Evolutionary conservation across 805 yeast genomes (phyloP), one percentile per base, ranked within the genome.

Genomic region (Candida boidinii): DNA sequence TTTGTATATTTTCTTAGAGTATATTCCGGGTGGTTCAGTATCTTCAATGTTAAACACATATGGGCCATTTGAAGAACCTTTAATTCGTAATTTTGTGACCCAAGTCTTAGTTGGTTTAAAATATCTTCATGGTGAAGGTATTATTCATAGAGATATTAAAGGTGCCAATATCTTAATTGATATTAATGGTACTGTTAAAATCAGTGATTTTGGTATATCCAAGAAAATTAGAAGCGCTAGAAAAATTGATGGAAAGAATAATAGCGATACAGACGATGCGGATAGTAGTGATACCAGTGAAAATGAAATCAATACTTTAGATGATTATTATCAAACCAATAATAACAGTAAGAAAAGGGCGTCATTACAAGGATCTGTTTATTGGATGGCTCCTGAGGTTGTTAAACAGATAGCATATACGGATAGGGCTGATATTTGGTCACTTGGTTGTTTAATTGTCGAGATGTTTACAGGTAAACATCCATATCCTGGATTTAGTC

Each of bases 341-440:
- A n/a, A n/a, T n/a, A n/a, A n/a, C n/a, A n/a, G n/a, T n/a, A 56
- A 57, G 28, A 73, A 72, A 42, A 70, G 96, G 28, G 88, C 84
- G 2, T 86, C 95, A 0, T 60, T 86, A 33, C 96, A 90, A 56
- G 98, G 98, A 0, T 85, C 95, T 0, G 87, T 90, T 0, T 92
- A 80, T 51, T 92, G 98, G 97, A 92, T 92, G 98, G 97, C 98
- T 0, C 98, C 98, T 0, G 98, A 92, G 53, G 97, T 92, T 7
- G 97, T 92, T 13, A 85, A 87, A 48, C 96, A 88, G 50, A 79
- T 84, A 2, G 84, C 87, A 0, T 84, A 90, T 33, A 90, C 97
- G 2, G 78, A 81, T 24, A 86, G 85, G 55, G 95, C 95, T 0
- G 98, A 92, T 54, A 86, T 92, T 17, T 92, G 98, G 98, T 85